Evolutionary conservation across 805 yeast species (phyloP).

Genomic region (Ogataea pini): DNA sequence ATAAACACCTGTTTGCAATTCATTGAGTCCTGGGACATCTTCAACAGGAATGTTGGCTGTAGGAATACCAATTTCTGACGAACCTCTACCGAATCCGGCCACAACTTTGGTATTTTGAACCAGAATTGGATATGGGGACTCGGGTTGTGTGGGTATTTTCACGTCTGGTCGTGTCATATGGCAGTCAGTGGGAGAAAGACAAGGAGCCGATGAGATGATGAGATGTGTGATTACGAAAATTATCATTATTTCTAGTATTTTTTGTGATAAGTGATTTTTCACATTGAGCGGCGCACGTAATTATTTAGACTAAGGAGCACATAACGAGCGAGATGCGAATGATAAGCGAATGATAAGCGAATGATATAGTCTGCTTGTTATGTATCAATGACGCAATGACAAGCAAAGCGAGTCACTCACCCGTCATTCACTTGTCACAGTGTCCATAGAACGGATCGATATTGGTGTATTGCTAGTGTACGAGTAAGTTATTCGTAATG

Average conservation of each 20-base stretch:
- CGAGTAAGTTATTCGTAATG: no score
- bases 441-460: no score
- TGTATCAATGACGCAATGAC: no score
- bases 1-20: constrained; percentile 77
- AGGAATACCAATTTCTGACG: constrained; percentile 90
- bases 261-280: not conserved
- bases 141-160: constrained; percentile 42
- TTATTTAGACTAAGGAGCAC: not conserved
- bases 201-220: no score
- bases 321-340: no score
- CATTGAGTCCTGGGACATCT: constrained; percentile 41
- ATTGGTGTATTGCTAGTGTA: no score
- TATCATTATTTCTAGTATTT: not conserved
- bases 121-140: constrained; percentile 50
- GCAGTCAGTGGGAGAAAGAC: no score
- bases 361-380: no score
- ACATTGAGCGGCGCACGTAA: not conserved
- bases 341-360: no score
- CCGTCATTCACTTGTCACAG: no score
- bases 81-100: constrained; percentile 95
- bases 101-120: constrained; percentile 49
- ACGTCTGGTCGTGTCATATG: constrained; percentile 42
- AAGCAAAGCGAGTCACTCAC: no score
- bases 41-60: constrained; percentile 83
- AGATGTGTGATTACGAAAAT: no score